Percentiles rank a stretch among this genome's conserved stretches.
Evolutionary conservation across 495 filamentous ascomycete genomes (phyloP).

Genomic region (Penicillium atrosanguineum): DNA sequence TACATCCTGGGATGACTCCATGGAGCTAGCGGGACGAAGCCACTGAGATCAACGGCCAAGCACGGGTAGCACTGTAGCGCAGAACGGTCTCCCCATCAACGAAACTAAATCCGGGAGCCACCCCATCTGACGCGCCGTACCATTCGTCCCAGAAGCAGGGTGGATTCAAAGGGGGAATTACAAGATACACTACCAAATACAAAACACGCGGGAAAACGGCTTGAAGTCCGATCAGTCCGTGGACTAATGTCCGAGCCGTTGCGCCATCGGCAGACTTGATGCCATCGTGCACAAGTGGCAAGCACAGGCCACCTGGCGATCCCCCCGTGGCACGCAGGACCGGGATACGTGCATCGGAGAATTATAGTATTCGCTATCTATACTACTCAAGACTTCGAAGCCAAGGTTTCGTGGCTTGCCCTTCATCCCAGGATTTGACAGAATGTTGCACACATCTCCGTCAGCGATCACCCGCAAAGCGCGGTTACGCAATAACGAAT

Average conservation of each 20-base stretch:
- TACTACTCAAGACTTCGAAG: neutral
- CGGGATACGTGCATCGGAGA: slow-evolving; percentile 20
- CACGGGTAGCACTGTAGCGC: neutral
- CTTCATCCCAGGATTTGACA: neutral
- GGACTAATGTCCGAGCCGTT: slow-evolving; percentile 11
- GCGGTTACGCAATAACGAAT: slow-evolving; percentile 25
- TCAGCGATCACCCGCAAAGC: slow-evolving; percentile 22
- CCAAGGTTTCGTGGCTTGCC: slow-evolving; percentile 9
- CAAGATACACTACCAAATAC: no score
- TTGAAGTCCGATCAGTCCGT: slow-evolving; percentile 10
- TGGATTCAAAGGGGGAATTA: neutral
- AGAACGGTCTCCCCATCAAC: neutral
- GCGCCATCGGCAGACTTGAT: slow-evolving; percentile 16
- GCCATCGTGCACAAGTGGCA: slow-evolving; percentile 25
- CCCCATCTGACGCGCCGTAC: no score
- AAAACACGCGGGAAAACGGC: slow-evolving; percentile 4
- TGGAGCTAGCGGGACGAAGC: neutral
- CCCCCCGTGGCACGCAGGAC: slow-evolving; percentile 8
- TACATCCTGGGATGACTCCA: neutral
- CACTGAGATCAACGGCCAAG: neutral
- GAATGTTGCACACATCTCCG: neutral
- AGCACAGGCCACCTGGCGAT: slow-evolving; percentile 22
- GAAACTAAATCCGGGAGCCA: neutral
- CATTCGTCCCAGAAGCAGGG: neutral
- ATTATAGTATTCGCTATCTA: slow-evolving; percentile 1